Evolutionary conservation across 352 stramenopile genomes (phyloP).

Genomic region (Phytophthora chlamydospora): DNA sequence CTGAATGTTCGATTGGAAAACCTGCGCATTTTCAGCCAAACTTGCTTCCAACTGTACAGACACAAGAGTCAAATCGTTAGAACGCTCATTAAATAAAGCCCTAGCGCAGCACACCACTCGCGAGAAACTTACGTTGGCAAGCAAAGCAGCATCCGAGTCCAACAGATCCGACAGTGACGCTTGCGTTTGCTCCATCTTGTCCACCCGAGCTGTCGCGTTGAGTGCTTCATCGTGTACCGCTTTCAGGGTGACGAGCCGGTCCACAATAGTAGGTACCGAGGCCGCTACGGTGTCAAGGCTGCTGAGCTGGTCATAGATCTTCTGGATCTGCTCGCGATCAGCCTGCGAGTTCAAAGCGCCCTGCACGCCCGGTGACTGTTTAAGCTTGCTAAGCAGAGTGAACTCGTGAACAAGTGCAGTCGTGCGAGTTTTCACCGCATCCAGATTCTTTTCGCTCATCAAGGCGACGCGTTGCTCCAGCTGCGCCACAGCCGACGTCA

Average conservation of each 20-base stretch:
- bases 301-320: slow-evolving; percentile 74
- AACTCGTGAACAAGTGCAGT: slow-evolving; percentile 81
- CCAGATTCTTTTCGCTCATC: slow-evolving; percentile 79
- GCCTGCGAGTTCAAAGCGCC: slow-evolving; percentile 58
- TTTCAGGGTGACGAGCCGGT: slow-evolving; percentile 77
- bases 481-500: slow-evolving; percentile 55
- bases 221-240: slow-evolving; percentile 71
- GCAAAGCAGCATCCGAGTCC: slow-evolving; percentile 60
- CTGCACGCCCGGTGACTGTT: slow-evolving; percentile 70
- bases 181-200: slow-evolving; percentile 70
- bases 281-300: slow-evolving; percentile 63
- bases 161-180: slow-evolving; percentile 63
- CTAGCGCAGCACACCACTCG: neutral
- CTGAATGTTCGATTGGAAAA: slow-evolving; percentile 84
- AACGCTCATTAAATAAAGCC: slow-evolving; percentile 6
- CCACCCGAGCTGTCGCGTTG: slow-evolving; percentile 51
- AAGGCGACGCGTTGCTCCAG: slow-evolving; percentile 74
- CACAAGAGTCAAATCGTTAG: slow-evolving; percentile 12
- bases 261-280: slow-evolving; percentile 70
- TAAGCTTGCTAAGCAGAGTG: slow-evolving; percentile 79
- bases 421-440: slow-evolving; percentile 79
- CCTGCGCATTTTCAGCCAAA: slow-evolving; percentile 71
- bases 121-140: slow-evolving; percentile 66
- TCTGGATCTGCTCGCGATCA: slow-evolving; percentile 70
- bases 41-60: slow-evolving; percentile 71